phyloP scores from a whole-genome alignment of 768 basidiomycete genomes.

The Suillus occidentalis region DNA sequence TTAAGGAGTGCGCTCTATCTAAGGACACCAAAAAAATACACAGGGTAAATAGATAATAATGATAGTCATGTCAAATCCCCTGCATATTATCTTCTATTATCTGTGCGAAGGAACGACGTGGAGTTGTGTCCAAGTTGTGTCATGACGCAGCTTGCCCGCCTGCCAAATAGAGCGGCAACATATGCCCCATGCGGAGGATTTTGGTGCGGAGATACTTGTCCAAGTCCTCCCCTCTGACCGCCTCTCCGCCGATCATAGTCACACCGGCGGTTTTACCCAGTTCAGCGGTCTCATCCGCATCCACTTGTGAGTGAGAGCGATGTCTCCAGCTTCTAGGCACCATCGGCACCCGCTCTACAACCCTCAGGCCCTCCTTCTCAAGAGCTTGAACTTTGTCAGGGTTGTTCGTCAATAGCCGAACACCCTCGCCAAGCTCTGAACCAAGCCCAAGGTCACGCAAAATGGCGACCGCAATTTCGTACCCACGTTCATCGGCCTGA shows the following conservation, averaged over 20 bases:
- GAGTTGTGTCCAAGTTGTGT: background rate
- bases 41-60: slow-evolving; percentile 3
- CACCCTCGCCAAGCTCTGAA: slow-evolving; percentile 50
- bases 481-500: slow-evolving; percentile 89
- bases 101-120: background rate
- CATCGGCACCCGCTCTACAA: slow-evolving; percentile 90
- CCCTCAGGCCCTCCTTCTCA: slow-evolving; percentile 73
- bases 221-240: slow-evolving; percentile 79
- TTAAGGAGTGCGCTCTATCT: background rate
- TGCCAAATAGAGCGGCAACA: slow-evolving; percentile 54
- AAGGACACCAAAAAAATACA: background rate
- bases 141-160: background rate
- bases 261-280: slow-evolving; percentile 53
- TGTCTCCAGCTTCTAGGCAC: slow-evolving; percentile 83
- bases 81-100: background rate
- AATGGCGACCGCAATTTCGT: slow-evolving; percentile 90
- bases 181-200: slow-evolving; percentile 96
- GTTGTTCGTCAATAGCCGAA: slow-evolving; percentile 92
- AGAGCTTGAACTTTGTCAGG: slow-evolving; percentile 94
- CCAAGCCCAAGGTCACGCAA: slow-evolving; percentile 83
- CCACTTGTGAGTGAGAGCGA: slow-evolving; percentile 19
- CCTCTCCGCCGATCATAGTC: slow-evolving; percentile 78
- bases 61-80: background rate
- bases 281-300: slow-evolving; percentile 10
- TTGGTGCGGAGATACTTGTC: slow-evolving; percentile 97